Evolutionary conservation across 257 asterid genomes (phyloP), one percentile per base, ranked within the genome.

Genomic region (Primulina huaijiensis): DNA sequence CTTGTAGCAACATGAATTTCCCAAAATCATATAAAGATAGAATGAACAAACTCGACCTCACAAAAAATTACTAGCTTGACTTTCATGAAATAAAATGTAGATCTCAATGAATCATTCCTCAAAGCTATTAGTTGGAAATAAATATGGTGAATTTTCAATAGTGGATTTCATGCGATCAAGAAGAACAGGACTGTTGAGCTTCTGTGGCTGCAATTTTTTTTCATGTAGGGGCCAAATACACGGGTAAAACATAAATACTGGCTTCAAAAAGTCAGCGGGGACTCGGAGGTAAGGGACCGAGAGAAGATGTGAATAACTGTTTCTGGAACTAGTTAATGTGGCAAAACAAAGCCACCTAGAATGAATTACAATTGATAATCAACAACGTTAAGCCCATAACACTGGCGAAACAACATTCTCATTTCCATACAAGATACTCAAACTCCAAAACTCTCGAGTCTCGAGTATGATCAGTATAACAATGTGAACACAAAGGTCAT

Each of bases 331-430:
- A 56, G 52, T 68, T 27, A 58, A 35, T 10, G 50, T 0, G 19
- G 55, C 19, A 31, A 30, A 31, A 31, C 16, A 23, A 30, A 62
- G 46, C 66, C 19, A 34, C 43, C 66, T 16, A 27, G 30, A 2
- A 27, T 27, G 30, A 27, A 27, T 27, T 27, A 27, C 30, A 27
- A 27, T 27, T 27, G 30, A 27, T 27, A 27, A 27, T 27, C 30
- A 27, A 27, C 30, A 2, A 27, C 30, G 30, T 27, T 27, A 27
- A 3, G 19, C 55, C n/a, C 14, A 0, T 43, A 43, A 43, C 19
- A 43, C 64, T 67, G 34, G 56, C 46, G 77, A 76, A 71, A 16
- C 34, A 35, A 55, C 34, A 66, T 71, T 30, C 58, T 40, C 23
- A 14, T 65, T 58, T 50, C 60, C 74, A 61, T 70, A 68, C 52